phyloP scores from a whole-genome alignment of 2,329 filamentous ascomycete genomes.

The Xylaria sp. region DNA sequence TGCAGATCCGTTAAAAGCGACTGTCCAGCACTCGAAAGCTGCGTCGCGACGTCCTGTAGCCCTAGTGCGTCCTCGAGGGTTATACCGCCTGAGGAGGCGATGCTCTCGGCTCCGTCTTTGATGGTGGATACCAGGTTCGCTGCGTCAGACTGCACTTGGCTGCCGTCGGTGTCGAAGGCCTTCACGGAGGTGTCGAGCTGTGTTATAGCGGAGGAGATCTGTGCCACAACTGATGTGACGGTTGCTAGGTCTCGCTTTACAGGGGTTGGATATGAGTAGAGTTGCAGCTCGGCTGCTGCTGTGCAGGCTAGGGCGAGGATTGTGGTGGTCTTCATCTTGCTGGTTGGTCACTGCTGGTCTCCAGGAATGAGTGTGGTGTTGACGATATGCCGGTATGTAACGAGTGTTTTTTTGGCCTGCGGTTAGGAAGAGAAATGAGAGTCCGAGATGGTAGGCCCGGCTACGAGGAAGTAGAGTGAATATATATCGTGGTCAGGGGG shows the following conservation, averaged over 20 bases:
- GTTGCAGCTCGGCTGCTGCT: conserved; percentile 40
- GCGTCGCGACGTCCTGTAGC: conserved; percentile 33
- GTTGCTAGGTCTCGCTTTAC: conserved; percentile 41
- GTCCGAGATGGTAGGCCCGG: background rate
- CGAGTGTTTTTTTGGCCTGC: background rate
- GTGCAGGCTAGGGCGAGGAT: conserved; percentile 44
- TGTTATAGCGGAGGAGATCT: conserved; percentile 43
- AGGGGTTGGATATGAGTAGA: conserved; percentile 31
- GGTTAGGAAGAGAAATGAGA: background rate
- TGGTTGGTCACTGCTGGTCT: background rate
- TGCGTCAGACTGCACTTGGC: conserved; percentile 42
- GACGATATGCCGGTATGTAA: background rate
- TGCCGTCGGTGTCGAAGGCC: conserved; percentile 44
- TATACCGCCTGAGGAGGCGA: conserved; percentile 30
- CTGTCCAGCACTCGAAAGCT: conserved; percentile 30
- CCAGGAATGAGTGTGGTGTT: background rate
- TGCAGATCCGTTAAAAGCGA: conserved; percentile 39
- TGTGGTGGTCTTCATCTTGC: conserved; percentile 44
- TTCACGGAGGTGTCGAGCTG: conserved; percentile 48
- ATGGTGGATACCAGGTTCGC: conserved; percentile 41
- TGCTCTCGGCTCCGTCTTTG: conserved; percentile 37
- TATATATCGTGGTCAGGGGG: conserved; percentile 24
- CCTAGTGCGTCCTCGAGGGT: conserved; percentile 36
- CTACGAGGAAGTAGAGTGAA: background rate
- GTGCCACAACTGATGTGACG: conserved; percentile 41